Conservation (phyloP, 306 rosid genomes). For the Herpetospermum pedunculosum region DNA sequence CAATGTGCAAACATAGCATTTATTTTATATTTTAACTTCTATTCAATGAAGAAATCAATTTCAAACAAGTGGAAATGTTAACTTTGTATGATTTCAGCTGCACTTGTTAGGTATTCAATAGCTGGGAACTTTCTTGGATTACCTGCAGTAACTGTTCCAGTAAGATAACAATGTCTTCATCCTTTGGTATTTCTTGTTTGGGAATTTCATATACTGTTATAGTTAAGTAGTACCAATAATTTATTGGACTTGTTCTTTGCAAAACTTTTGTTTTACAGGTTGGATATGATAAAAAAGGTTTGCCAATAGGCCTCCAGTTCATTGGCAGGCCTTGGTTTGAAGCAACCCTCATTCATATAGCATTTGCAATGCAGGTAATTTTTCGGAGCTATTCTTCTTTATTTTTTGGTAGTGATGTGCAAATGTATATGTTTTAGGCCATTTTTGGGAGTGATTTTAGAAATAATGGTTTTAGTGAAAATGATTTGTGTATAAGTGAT, state of each 20-base stretch:
- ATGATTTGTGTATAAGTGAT: too few relatives aligned
- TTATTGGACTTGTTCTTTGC: not conserved
- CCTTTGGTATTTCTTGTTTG: not conserved
- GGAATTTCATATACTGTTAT: not conserved
- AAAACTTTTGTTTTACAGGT: conserved; percentile 27
- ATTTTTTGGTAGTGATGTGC: not conserved
- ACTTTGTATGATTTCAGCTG: conserved; percentile 42
- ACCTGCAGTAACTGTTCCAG: conserved; percentile 84
- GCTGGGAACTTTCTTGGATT: conserved; percentile 92
- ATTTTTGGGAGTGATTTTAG: too few relatives aligned
- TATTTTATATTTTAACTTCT: not conserved
- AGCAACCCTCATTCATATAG: conserved; percentile 66
- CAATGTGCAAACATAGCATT: not conserved
- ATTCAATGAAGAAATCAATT: not conserved
- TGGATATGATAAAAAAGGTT: conserved; percentile 66
- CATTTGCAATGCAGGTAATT: conserved; percentile 65
- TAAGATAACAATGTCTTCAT: conserved; percentile 16
- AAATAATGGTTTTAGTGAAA: too few relatives aligned
- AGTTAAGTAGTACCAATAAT: not conserved
- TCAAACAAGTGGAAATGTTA: not conserved
- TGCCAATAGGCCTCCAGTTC: conserved; percentile 95
- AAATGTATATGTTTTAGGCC: too few relatives aligned
- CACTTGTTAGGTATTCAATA: conserved; percentile 70
- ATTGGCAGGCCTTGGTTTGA: conserved; percentile 93
- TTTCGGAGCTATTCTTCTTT: not conserved